Percentiles rank a stretch among this genome's conserved stretches.
These are phyloP conservation scores for Penicillium sp. DNA, from an alignment of 2,329 filamentous ascomycete species.

Conservation along the genomic window DNA sequence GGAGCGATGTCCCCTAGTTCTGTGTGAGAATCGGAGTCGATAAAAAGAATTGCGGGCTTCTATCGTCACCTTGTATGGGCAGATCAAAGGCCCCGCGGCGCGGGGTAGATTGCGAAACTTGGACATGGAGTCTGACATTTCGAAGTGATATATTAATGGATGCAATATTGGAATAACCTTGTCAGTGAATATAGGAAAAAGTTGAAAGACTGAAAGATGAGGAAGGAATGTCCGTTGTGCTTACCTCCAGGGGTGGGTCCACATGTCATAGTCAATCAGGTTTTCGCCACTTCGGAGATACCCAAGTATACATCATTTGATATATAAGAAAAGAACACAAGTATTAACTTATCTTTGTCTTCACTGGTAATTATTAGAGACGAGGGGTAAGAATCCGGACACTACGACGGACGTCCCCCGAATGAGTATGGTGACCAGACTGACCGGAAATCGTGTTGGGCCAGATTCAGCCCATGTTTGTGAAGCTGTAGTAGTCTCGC, in stretches of 20 bases:
- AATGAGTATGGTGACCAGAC: too few species aligned
- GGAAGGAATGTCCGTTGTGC: not conserved
- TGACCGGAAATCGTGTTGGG: too few species aligned
- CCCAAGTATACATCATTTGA: not conserved
- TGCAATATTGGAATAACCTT: not conserved
- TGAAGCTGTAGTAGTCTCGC: too few species aligned
- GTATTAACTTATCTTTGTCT: too few species aligned
- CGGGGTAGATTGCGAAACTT: conserved; percentile 3
- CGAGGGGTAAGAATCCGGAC: not conserved
- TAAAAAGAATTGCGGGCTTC: conserved; percentile 4
- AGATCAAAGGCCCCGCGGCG: not conserved
- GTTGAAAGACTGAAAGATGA: not conserved
- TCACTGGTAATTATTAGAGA: too few species aligned
- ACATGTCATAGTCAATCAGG: not conserved
- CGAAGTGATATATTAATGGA: not conserved
- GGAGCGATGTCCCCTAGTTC: conserved; percentile 41
- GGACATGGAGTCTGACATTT: conserved; percentile 6
- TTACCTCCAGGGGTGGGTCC: not conserved
- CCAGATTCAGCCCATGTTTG: too few species aligned
- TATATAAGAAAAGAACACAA: not conserved
- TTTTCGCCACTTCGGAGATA: not conserved
- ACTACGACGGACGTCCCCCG: not conserved
- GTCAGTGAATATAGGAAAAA: not conserved
- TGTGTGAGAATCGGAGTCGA: conserved; percentile 36
- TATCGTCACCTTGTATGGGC: conserved; percentile 6